Base-by-base conservation (phyloP, 257 asterid species). In the Solanum pinnatisectum region DNA sequence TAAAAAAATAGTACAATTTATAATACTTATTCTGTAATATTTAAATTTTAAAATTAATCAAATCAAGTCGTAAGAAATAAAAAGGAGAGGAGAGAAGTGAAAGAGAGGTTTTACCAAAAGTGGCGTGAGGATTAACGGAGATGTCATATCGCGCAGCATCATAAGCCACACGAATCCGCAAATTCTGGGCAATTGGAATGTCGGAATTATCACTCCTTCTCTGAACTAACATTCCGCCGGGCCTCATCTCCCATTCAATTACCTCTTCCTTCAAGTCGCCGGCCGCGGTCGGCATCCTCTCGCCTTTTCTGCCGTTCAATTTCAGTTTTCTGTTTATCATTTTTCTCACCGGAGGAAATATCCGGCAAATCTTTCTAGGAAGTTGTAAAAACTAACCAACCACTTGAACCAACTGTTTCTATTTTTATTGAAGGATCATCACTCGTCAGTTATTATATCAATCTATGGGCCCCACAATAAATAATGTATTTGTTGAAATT, bases 211-310 rank as follows among this genome's bases (percentile, higher is more conserved):
- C 91, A 56, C 86, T 83, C 40, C 98, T 85, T 88, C 89, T 92
- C 93, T 94, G 98, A 71, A 94, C 98, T 83, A 94, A 92, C 98
- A 94, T 93, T 68, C 98, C 96, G 14, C 98, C 93, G 2, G 98
- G 98, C 30, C 96, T 90, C 94, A 90, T 88, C 90, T 94, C 98
- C 92, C 96, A 94, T 87, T 90, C 92, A 13, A 91, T 93, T n/a
- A 88, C 93, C 23, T 91, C 94, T 10, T 89, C 92, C 6, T 78
- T 52, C 20, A 79, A 59, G 49, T 68, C 88, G 93, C 33, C 49
- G 91, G 87, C 44, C 44, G 44, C 10, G 13, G 44, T 40, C 13
- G 44, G 65, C 32, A 76, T 73, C 25, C 68, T 78, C 10, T 89
- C 93, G 56, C 87, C 74, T 83, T 90, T 87, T 83, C 88, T 86